A percentile compares a stretch with the other conserved stretches of the same genome.
Conservation (phyloP, 2,329 filamentous ascomycete genomes). For the Colletotrichum costaricense region DNA sequence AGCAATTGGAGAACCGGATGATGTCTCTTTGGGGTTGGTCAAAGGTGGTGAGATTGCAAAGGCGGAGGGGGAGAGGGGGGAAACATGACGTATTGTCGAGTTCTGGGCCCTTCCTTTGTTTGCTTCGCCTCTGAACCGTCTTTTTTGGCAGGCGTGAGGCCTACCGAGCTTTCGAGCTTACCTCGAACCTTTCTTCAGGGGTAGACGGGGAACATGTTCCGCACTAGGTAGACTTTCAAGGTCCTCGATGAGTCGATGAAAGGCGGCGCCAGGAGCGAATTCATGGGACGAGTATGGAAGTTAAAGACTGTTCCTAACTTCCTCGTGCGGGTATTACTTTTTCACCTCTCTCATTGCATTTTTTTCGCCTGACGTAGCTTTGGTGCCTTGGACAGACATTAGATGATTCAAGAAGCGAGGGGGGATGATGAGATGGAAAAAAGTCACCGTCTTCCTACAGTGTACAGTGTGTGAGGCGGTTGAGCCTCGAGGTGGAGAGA, state of each 20-base stretch:
- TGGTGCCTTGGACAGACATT: constrained; percentile 1
- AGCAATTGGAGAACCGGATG: constrained; percentile 9
- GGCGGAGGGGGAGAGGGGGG: background rate
- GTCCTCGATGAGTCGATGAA: background rate
- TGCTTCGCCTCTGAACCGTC: background rate
- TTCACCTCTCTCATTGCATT: background rate
- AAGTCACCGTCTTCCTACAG: background rate
- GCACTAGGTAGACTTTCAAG: background rate
- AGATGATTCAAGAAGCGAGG: background rate
- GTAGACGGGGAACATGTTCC: constrained; percentile 4
- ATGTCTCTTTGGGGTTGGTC: background rate
- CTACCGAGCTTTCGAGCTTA: background rate
- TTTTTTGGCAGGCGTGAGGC: background rate
- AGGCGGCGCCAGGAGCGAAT: background rate
- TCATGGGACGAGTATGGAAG: constrained; percentile 9
- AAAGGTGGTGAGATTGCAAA: background rate
- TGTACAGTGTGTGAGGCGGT: background rate
- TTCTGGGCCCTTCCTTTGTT: constrained; percentile 10
- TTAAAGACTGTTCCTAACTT: background rate
- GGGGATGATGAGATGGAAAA: background rate
- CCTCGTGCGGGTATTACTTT: background rate
- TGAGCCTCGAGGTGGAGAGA: background rate
- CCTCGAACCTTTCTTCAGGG: background rate
- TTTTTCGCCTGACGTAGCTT: constrained; percentile 1
- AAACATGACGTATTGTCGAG: constrained; percentile 7